Percentiles rank a stretch among this genome's conserved stretches.
Evolutionary conservation across 768 basidiomycete species (phyloP).

Genomic region (Russula emetica): DNA sequence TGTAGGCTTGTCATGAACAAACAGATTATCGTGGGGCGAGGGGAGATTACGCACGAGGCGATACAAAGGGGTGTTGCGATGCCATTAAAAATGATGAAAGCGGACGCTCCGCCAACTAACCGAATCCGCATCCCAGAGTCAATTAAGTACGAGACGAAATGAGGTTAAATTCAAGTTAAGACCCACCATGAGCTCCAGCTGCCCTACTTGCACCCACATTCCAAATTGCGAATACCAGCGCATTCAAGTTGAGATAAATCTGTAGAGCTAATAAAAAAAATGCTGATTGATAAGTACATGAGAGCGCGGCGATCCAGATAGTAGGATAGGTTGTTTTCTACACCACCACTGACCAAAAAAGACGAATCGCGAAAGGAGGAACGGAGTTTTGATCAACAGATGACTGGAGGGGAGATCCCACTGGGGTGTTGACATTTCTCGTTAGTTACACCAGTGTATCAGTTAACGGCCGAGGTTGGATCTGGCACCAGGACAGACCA

Average conservation of each 20-base stretch:
- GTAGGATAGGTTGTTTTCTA: slow-evolving; percentile 28
- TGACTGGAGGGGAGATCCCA: slow-evolving; percentile 5
- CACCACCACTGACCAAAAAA: slow-evolving; percentile 45
- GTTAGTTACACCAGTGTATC: neutral
- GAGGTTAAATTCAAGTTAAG: neutral
- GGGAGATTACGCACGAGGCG: slow-evolving; percentile 34
- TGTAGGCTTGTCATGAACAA: slow-evolving; percentile 38
- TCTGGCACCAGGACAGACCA: slow-evolving; percentile 7
- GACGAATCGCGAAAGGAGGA: slow-evolving; percentile 54
- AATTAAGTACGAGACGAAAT: neutral
- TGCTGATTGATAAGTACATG: neutral
- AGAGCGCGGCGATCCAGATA: neutral
- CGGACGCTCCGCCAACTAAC: slow-evolving; percentile 9
- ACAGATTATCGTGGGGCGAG: slow-evolving; percentile 39
- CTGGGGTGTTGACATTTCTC: slow-evolving; percentile 8
- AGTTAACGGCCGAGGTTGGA: neutral
- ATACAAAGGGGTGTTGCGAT: slow-evolving; percentile 36
- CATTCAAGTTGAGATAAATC: slow-evolving; percentile 38
- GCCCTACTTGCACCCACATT: slow-evolving; percentile 17
- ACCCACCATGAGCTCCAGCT: slow-evolving; percentile 16
- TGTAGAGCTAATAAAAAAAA: slow-evolving; percentile 34
- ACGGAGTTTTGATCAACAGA: slow-evolving; percentile 44
- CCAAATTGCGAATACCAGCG: slow-evolving; percentile 26
- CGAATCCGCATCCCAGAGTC: neutral
- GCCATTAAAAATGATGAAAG: slow-evolving; percentile 12